Base-by-base conservation (phyloP, 306 rosid genomes). In the Alnus rubra region DNA sequence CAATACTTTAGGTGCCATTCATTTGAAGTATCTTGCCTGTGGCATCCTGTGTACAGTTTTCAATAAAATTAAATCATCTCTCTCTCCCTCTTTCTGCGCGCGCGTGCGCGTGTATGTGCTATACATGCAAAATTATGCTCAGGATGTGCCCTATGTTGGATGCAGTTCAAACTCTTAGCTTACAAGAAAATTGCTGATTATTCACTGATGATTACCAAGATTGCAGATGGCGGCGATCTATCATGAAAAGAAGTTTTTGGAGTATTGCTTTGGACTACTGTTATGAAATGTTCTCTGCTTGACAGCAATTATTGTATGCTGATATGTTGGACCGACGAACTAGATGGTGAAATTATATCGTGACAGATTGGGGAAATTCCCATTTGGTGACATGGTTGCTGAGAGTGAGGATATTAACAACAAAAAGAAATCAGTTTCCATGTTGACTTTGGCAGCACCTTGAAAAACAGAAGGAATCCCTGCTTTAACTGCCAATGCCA, bases 31-130 rank as follows among this genome's bases (percentile, higher is more conserved):
- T 35, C 63, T 19, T 59, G 52, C 52, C 30, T 49, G n/a, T 72
- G 60, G 35, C 54, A 33, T 47, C 82, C 52, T 44, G 62, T 63
- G 83, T 79, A 79, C 68, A 79, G 78, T 33, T 63, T 42, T 56
- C 28, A 30, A 58, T 45, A 71, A 28, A 47, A 30, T 23, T 23
- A 49, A 59, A 30, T 7, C 31, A 13, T 76, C 14, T 50, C 53
- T 75, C 23, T 63, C 69, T 63, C 69, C 33, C 47, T 63, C 47
- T 15, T 45, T 2, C 47, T 59, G 42, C 4, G 45, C 7, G 45
- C 4, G 5, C 45, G 0, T 4, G 45, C 45, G 5, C 45, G 8
- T 4, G 45, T 7, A 42, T 42, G 45, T 42, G 45, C 7, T 42
- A 13, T 12, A 4, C 54, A 50, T 50, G 18, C 54, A 50, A 50